Base-by-base conservation (phyloP, 2,329 filamentous ascomycete genomes). In the Hypoxylon sp. region DNA sequence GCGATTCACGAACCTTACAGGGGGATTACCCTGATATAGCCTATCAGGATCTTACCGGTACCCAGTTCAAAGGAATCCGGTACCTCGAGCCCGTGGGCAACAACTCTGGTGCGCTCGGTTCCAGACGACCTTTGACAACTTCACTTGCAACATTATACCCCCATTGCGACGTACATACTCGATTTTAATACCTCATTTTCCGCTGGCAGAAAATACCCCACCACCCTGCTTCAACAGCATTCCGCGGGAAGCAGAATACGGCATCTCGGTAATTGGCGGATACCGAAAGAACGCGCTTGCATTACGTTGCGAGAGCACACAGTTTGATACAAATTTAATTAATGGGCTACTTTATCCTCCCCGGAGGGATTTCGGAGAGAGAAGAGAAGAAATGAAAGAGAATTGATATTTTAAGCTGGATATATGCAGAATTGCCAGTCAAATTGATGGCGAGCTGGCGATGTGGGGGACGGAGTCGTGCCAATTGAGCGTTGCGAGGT, bases 1-100 rank as follows among this genome's bases (percentile, higher is more conserved):
- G 74, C 72, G 73, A 76, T 62, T 71, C 71, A 76, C 73, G 75
- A 76, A 65, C 65, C 31, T 62, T 51, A 62, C 68, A n/a, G 24
- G 56, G 66, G 63, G 46, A 67, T 52, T 44, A 65, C 6, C 51
- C 69, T 67, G 60, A 46, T 60, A 64, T 35, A 55, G 15, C 37
- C 29, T 59, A 52, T 67, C 59, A 60, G 67, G 67, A 60, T 60
- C 51, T 62, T 55, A 64, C 65, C 59, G 64, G 65, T 61, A 68
- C 58, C 58, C 57, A 51, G 39, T 56, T 48, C 19, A 60, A 53
- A 64, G 73, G 68, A 62, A 62, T 50, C 54, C 47, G 32, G 31
- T 64, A 70, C 72, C 70, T 74, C 55, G 75, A 76, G 74, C 73
- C 70, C 65, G 71, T 74, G 69, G 70, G 68, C 24, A 27, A 27